phyloP scores from a whole-genome alignment of 768 basidiomycete genomes.

The Russula foetens region DNA sequence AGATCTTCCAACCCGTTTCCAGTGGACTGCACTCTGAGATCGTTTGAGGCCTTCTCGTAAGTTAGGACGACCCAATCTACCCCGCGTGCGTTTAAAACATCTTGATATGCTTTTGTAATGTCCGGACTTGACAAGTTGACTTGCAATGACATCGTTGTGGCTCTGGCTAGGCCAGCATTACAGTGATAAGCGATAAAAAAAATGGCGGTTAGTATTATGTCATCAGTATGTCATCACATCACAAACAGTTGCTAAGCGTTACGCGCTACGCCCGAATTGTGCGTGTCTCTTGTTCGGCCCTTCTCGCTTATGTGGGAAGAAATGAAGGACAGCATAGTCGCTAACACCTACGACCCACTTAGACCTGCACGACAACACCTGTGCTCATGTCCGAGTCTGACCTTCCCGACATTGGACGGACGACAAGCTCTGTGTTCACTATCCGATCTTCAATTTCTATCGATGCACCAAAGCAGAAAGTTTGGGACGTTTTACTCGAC shows the following conservation, averaged over 20 bases:
- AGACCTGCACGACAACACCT: neutral
- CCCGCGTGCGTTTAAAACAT: conserved; percentile 54
- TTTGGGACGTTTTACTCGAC: conserved; percentile 10
- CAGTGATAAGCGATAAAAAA: too few species aligned
- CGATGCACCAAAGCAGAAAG: neutral
- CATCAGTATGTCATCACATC: too few species aligned
- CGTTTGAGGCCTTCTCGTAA: conserved; percentile 74
- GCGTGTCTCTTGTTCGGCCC: too few species aligned
- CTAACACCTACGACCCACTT: too few species aligned
- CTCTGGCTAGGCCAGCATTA: neutral
- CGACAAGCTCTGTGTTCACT: neutral
- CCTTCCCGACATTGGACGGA: neutral
- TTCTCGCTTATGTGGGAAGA: too few species aligned
- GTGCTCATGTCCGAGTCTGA: neutral
- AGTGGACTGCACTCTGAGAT: conserved; percentile 78
- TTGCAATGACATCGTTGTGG: conserved; percentile 58
- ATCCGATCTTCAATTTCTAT: conserved; percentile 8
- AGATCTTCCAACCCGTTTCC: conserved; percentile 85
- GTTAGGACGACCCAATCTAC: conserved; percentile 78
- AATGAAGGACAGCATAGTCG: too few species aligned
- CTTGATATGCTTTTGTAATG: conserved; percentile 64
- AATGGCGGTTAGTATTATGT: too few species aligned
- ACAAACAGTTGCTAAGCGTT: too few species aligned
- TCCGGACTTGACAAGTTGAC: conserved; percentile 71
- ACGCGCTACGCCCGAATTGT: too few species aligned